A percentile compares a stretch with the other conserved stretches of the same genome.
phyloP scores from a whole-genome alignment of 805 yeast genomes.

The Vanderwaltozyma yarrowii region DNA sequence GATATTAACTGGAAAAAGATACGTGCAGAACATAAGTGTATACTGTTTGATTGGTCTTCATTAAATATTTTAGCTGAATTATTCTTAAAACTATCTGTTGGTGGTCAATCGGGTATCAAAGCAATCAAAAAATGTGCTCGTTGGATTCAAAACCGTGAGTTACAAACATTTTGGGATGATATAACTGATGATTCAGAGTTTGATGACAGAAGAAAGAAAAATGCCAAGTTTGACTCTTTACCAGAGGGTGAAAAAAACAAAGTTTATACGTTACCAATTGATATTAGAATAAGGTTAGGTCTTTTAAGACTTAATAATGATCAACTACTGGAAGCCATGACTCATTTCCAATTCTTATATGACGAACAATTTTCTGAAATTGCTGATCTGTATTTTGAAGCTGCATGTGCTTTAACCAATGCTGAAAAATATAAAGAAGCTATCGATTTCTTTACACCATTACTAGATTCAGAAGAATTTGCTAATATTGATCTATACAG shows the following conservation, averaged over 20 bases:
- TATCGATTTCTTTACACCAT: slow-evolving; percentile 47
- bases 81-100: slow-evolving; percentile 45
- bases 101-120: slow-evolving; percentile 52
- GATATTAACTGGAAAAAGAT: slow-evolving; percentile 23
- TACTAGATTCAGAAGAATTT: slow-evolving; percentile 45
- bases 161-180: slow-evolving; percentile 37
- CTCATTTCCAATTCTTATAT: slow-evolving; percentile 53
- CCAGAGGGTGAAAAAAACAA: slow-evolving; percentile 30
- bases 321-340: slow-evolving; percentile 57
- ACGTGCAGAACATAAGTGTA: slow-evolving; percentile 27
- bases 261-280: slow-evolving; percentile 59
- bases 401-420: slow-evolving; percentile 63
- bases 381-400: slow-evolving; percentile 63
- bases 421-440: slow-evolving; percentile 71
- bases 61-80: slow-evolving; percentile 76
- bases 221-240: slow-evolving; percentile 34
- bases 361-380: slow-evolving; percentile 50
- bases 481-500: slow-evolving; percentile 36
- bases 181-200: slow-evolving; percentile 67
- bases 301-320: slow-evolving; percentile 56
- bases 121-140: slow-evolving; percentile 63
- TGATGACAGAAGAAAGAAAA: slow-evolving; percentile 55
- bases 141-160: slow-evolving; percentile 67
- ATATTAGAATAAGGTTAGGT: slow-evolving; percentile 76
- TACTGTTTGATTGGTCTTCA: slow-evolving; percentile 79